These are phyloP conservation scores for Cyclotella kingstonii DNA, from an alignment of 108 stramenopile species.

Conservation along the genomic window DNA sequence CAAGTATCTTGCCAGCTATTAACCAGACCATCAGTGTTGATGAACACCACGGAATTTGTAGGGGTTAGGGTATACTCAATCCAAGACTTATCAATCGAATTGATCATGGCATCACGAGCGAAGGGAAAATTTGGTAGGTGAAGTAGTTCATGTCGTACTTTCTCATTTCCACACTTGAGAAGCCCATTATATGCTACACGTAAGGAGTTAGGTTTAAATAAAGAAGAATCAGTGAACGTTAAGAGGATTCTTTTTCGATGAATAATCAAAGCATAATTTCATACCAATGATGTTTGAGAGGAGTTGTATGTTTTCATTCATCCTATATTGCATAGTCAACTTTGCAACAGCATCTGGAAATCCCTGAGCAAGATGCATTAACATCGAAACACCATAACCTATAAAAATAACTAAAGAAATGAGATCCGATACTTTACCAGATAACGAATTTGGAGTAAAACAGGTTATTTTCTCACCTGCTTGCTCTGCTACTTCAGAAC, in stretches of 20 bases:
- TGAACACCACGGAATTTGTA: slow-evolving; percentile 72
- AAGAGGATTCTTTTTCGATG: not conserved
- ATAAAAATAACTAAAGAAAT: slow-evolving; percentile 2
- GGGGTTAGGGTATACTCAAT: slow-evolving; percentile 58
- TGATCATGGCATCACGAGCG: slow-evolving; percentile 9
- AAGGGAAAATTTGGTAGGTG: slow-evolving; percentile 44
- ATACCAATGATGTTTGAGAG: slow-evolving; percentile 78
- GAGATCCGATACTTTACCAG: not conserved
- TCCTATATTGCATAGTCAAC: slow-evolving; percentile 94
- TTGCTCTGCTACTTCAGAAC: slow-evolving; percentile 75
- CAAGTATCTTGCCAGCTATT: slow-evolving; percentile 3
- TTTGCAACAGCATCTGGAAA: slow-evolving; percentile 81
- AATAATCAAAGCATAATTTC: not conserved
- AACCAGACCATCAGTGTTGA: slow-evolving; percentile 81
- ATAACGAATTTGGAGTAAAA: not conserved
- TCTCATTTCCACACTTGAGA: slow-evolving; percentile 85
- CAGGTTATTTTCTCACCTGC: slow-evolving; percentile 54
- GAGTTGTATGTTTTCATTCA: slow-evolving; percentile 89
- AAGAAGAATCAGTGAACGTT: not conserved
- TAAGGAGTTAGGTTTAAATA: too few relatives aligned
- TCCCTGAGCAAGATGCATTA: slow-evolving; percentile 79
- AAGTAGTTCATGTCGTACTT: slow-evolving; percentile 55
- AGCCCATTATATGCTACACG: slow-evolving; percentile 82
- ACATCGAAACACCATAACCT: slow-evolving; percentile 90
- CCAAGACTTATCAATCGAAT: slow-evolving; percentile 16